A percentile compares a stretch with the other conserved stretches of the same genome.
phyloP scores from a whole-genome alignment of 495 filamentous ascomycete species.

The Neurospora africana region DNA sequence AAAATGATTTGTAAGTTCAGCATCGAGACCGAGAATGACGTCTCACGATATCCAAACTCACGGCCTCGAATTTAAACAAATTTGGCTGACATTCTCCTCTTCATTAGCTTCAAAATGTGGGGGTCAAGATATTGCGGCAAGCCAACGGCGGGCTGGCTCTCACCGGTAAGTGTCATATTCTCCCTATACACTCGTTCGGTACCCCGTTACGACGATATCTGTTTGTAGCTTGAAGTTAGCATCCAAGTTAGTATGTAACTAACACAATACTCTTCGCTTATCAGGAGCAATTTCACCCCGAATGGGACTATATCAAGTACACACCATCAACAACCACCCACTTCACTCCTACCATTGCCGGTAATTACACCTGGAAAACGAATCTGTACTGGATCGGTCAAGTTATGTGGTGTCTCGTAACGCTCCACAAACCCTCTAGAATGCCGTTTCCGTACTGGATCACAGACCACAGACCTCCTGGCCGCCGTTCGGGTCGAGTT shows the following conservation, averaged over 20 bases:
- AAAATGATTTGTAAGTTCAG: neutral
- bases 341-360: neutral
- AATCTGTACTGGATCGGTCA: neutral
- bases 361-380: neutral
- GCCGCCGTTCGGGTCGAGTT: neutral
- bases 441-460: neutral
- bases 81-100: neutral
- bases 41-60: neutral
- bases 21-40: neutral
- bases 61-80: neutral
- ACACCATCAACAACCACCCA: neutral
- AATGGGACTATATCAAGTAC: constrained; percentile 1
- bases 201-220: neutral
- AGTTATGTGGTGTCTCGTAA: neutral
- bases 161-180: neutral
- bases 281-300: constrained; percentile 1
- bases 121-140: neutral
- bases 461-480: neutral
- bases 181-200: neutral
- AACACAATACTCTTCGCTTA: neutral
- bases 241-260: neutral
- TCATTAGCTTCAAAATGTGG: neutral
- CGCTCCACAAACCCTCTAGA: neutral
- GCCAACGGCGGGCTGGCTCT: neutral
- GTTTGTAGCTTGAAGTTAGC: neutral